Conservation (phyloP, 148 eudicot species). For the Salicornia ramosissima region DNA sequence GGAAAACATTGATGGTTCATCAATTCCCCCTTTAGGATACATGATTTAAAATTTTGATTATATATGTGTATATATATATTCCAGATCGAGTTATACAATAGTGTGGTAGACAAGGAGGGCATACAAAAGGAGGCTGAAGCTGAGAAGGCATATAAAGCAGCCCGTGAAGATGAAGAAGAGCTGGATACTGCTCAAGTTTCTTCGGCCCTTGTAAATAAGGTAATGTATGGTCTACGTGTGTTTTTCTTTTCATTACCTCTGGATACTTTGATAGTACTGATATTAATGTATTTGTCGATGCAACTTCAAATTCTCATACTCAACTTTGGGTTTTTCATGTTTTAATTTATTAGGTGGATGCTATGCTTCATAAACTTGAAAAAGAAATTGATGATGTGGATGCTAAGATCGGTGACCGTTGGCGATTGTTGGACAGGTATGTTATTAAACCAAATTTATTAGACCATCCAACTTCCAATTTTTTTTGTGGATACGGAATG, state of each 20-base stretch:
- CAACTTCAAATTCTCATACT: too few relatives aligned
- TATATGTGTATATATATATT: too few relatives aligned
- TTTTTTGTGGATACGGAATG: too few relatives aligned
- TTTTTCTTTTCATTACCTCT: neutral
- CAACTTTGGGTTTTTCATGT: too few relatives aligned
- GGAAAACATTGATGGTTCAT: too few relatives aligned
- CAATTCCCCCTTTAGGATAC: too few relatives aligned
- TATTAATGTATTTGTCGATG: too few relatives aligned
- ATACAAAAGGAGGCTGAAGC: conserved; percentile 61
- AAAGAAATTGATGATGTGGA: conserved; percentile 95
- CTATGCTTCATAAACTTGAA: conserved; percentile 89
- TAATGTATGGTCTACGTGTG: too few relatives aligned
- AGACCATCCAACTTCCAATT: too few relatives aligned
- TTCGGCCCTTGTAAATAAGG: conserved; percentile 68
- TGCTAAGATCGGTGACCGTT: conserved; percentile 82
- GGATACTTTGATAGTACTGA: too few relatives aligned
- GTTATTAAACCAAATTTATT: too few relatives aligned
- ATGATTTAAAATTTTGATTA: too few relatives aligned
- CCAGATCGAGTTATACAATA: conserved; percentile 72
- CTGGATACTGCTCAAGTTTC: conserved; percentile 55
- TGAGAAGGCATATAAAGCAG: conserved; percentile 73
- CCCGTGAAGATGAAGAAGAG: conserved; percentile 61
- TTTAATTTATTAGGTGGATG: conserved; percentile 61
- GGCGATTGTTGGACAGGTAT: conserved; percentile 86
- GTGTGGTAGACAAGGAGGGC: conserved; percentile 72